Conservation (phyloP, 176 grass and related monocot species). For the Oryza meridionalis region DNA sequence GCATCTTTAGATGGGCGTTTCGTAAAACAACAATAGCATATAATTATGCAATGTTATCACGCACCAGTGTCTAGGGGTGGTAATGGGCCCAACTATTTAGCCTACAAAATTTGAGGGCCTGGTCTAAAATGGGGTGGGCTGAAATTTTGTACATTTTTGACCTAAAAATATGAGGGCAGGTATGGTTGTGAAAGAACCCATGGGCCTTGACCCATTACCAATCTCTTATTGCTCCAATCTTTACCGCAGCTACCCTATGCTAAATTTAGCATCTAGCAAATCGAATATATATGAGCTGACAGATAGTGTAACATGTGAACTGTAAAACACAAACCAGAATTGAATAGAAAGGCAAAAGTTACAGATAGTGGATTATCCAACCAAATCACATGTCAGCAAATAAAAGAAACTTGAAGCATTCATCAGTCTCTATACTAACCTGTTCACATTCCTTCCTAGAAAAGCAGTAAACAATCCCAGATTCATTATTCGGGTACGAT, state of each 20-base stretch:
- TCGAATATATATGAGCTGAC: background rate
- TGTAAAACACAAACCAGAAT: background rate
- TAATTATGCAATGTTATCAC: no score
- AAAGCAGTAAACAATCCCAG: slow-evolving; percentile 96
- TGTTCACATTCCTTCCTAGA: slow-evolving; percentile 94
- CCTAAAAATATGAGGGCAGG: no score
- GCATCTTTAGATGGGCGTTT: no score
- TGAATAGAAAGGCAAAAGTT: background rate
- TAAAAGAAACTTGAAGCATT: slow-evolving; percentile 41
- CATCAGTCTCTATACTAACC: slow-evolving; percentile 49
- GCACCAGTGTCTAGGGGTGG: no score
- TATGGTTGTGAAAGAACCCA: no score
- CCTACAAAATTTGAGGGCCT: no score
- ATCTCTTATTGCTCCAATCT: background rate
- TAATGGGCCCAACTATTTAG: no score
- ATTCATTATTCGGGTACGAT: slow-evolving; percentile 86
- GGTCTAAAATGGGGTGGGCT: no score
- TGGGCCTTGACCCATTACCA: no score
- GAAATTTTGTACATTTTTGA: no score
- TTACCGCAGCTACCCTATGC: background rate
- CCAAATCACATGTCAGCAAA: slow-evolving; percentile 22
- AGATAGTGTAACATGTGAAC: slow-evolving; percentile 4
- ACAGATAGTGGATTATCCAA: background rate
- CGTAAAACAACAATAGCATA: no score
- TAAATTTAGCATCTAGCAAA: background rate